Conservation (phyloP, 1,284 basidiomycete genomes). For the Prillingera fragicola region DNA sequence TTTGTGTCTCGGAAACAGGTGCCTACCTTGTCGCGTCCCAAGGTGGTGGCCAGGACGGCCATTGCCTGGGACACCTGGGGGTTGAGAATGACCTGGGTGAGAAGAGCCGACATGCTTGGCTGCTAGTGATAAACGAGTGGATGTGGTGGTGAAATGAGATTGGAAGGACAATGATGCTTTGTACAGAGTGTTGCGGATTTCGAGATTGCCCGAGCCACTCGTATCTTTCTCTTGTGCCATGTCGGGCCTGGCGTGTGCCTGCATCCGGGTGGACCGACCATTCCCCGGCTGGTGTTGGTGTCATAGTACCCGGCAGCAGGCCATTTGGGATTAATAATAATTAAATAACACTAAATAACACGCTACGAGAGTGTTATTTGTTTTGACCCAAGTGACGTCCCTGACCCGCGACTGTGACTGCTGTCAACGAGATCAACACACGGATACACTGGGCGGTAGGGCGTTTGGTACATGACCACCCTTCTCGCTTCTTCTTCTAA, state of each 20-base stretch:
- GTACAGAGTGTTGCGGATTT: not conserved
- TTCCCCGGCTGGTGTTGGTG: not conserved
- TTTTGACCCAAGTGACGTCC: too few species aligned
- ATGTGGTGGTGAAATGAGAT: not conserved
- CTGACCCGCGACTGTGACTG: too few species aligned
- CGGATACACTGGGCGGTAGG: too few species aligned
- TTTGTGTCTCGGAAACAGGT: too few species aligned
- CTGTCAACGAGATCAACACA: too few species aligned
- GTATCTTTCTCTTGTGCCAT: not conserved
- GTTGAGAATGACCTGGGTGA: slow-evolving; percentile 75
- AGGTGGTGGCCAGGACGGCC: slow-evolving; percentile 70
- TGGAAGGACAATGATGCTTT: not conserved
- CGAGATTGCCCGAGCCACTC: not conserved
- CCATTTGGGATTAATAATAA: not conserved
- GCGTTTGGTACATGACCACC: too few species aligned
- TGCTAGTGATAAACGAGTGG: not conserved
- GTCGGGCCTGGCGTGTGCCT: not conserved
- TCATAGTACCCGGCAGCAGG: not conserved
- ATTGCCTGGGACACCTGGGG: slow-evolving; percentile 69
- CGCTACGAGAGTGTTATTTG: too few species aligned
- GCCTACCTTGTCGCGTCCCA: slow-evolving; percentile 80
- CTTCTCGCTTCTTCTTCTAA: too few species aligned
- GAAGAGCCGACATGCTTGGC: slow-evolving; percentile 43
- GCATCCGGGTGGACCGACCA: not conserved
- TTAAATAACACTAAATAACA: not conserved